Evolutionary conservation across 2,329 filamentous ascomycete species (phyloP), one percentile per base, ranked within the genome.

Genomic region (Fusarium illudens): DNA sequence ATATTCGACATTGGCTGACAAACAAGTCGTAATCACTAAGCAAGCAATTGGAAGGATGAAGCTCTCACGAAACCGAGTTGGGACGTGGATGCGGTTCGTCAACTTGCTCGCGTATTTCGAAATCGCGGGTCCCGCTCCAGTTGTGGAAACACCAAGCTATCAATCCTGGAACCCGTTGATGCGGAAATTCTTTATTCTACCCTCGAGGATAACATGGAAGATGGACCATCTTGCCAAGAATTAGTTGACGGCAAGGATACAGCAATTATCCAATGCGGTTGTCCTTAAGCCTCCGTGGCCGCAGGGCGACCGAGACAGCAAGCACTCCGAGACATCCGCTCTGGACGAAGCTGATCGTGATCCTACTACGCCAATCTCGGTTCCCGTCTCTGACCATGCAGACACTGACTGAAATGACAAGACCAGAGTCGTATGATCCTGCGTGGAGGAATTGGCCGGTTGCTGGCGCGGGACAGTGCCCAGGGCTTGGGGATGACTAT

Each of bases 241-340:
- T 50, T 34, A n/a, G 33, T 34, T 13, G 8, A 13, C 5, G 19
- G 29, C 48, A 50, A 50, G 48, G 29, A 7, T 34, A 15, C 33
- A 19, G 20, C 49, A 52, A 36, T 58, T 39, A 62, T 64, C n/a
- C 30, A 53, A 58, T 61, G 20, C 25, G 20, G 22, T 42, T n/a
- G 32, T 54, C 39, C 37, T 50, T 51, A 32, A 27, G 25, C 50
- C n/a, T 51, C 46, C 36, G 49, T 52, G 49, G 32, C 30, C 32
- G 32, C 19, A 33, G 49, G 4, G 29, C 22, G 12, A 13, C 7
- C 30, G 30, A 11, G 30, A 10, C 36, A 15, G 37, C 7, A 12
- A 33, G n/a, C 42, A 15, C 55, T 57, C 60, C 55, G 55, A 60
- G 58, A 56, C 42, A 53, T 63, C 63, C 60, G 60, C 36, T 20